Conservation (phyloP, 495 filamentous ascomycete genomes). For the Aspergillus nanangensis region DNA sequence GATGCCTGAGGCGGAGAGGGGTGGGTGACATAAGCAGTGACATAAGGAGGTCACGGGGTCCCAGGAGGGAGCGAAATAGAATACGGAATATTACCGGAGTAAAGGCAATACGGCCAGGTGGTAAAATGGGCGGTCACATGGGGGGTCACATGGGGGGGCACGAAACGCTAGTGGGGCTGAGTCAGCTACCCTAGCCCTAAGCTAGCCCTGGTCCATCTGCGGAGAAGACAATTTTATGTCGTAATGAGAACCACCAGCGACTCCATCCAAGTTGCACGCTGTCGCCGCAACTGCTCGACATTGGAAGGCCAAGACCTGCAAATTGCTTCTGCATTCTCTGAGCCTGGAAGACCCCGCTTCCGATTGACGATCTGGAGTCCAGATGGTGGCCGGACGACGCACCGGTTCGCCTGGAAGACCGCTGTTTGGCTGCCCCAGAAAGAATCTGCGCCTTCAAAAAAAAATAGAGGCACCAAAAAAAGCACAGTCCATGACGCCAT, state of each 20-base stretch:
- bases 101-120: too few species aligned
- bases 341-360: constrained; percentile 15
- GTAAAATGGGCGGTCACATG: too few species aligned
- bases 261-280: constrained; percentile 7
- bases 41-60: too few species aligned
- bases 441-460: constrained; percentile 3
- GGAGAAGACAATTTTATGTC: constrained; percentile 14
- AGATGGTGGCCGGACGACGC: background rate
- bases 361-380: background rate
- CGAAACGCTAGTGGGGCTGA: background rate
- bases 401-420: background rate
- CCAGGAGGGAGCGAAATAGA: background rate
- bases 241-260: constrained; percentile 16
- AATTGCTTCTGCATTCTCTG: constrained; percentile 3
- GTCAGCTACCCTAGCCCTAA: background rate
- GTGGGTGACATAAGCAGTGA: background rate
- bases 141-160: constrained; percentile 8
- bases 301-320: constrained; percentile 12
- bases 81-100: too few species aligned
- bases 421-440: constrained; percentile 7
- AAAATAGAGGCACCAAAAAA: background rate
- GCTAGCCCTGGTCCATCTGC: constrained; percentile 1
- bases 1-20: background rate
- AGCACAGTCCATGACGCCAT: constrained; percentile 11
- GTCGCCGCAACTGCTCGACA: background rate